Base-by-base conservation (phyloP, 2,329 filamentous ascomycete species). In the Ophiostoma himal-ulmi region DNA sequence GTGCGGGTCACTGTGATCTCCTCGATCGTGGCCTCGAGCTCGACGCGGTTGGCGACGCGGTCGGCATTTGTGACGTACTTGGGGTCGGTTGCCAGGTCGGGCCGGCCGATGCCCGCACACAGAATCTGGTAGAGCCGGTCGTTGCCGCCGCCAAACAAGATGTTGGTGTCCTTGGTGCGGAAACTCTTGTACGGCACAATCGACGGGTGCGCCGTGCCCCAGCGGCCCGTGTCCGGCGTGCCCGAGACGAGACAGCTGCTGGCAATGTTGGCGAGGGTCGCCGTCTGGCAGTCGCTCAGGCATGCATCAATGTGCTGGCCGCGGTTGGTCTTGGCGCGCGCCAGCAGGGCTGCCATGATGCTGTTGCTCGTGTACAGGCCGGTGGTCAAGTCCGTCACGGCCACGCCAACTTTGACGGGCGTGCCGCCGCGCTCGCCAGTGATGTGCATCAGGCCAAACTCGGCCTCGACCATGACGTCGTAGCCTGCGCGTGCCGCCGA, bases 401-500 rank as follows among this genome's bases (percentile, higher is more conserved):
- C 95, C 2, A 99, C 95, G 22, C 95, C 95, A 2, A 99, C 95
- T 81, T 99, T 99, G 54, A 97, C 95, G 0, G 95, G 95, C 1
- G 93, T 91, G 0, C 94, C 93, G 76, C 96, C 91, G 70, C 94
- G 86, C 72, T 87, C 86, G 41, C 95, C 95, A 0, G 95, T 99
- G 75, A 99, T 98, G 81, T 99, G 95, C 95, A 99, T 99, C 70
- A 99, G 82, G 0, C 95, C 95, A 81, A 99, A 94, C 78, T 98
- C 95, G 72, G 95, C 95, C 82, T 99, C 95, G 13, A 99, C 94
- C 94, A 99, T 99, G 75, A 99, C 95, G 80, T 99, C 95, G 83
- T 99, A 99, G 5, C 95, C 95, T 3, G 95, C 93, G 17, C 95
- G 86, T 73, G 89, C 87, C 6, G 90, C 88, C 79, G 96, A 97